Evolutionary conservation across 345 rosid species (phyloP).

Genomic region (Linum trigynum): DNA sequence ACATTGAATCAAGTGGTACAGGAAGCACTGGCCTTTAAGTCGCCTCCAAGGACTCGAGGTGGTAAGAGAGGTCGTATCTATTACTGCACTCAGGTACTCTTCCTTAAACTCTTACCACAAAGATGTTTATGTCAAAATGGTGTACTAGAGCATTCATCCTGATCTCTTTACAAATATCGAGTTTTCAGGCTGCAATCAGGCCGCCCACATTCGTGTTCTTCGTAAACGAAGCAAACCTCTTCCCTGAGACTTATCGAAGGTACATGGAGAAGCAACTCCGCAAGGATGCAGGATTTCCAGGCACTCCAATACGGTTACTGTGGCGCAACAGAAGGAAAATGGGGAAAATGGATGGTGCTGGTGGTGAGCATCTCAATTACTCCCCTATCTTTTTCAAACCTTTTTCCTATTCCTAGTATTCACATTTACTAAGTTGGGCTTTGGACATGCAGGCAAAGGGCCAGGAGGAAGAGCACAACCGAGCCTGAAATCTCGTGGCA

Average conservation of each 20-base stretch:
- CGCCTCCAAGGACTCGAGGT: slow-evolving; percentile 90
- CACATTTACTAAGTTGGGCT: not conserved
- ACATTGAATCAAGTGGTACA: slow-evolving; percentile 72
- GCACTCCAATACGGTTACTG: slow-evolving; percentile 80
- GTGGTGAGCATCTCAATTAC: slow-evolving; percentile 7
- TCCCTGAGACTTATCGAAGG: slow-evolving; percentile 79
- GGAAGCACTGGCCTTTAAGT: slow-evolving; percentile 82
- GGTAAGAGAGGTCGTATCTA: slow-evolving; percentile 86
- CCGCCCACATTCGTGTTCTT: slow-evolving; percentile 97
- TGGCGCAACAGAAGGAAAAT: slow-evolving; percentile 87
- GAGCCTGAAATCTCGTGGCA: slow-evolving; percentile 12
- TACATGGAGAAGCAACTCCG: slow-evolving; percentile 96
- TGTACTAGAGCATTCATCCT: not conserved
- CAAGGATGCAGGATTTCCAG: slow-evolving; percentile 71
- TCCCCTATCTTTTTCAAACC: not conserved
- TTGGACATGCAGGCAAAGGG: not conserved
- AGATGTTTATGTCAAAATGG: not conserved
- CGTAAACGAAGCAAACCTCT: slow-evolving; percentile 80
- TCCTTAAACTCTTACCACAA: not conserved
- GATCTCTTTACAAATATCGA: slow-evolving; percentile 9
- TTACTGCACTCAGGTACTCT: slow-evolving; percentile 80
- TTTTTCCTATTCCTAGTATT: not conserved
- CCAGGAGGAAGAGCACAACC: slow-evolving; percentile 11
- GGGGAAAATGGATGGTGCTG: slow-evolving; percentile 46
- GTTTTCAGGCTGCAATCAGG: slow-evolving; percentile 83